Base-by-base conservation (phyloP, 1,284 basidiomycete species). In the Fistulinella cinereoalba region DNA sequence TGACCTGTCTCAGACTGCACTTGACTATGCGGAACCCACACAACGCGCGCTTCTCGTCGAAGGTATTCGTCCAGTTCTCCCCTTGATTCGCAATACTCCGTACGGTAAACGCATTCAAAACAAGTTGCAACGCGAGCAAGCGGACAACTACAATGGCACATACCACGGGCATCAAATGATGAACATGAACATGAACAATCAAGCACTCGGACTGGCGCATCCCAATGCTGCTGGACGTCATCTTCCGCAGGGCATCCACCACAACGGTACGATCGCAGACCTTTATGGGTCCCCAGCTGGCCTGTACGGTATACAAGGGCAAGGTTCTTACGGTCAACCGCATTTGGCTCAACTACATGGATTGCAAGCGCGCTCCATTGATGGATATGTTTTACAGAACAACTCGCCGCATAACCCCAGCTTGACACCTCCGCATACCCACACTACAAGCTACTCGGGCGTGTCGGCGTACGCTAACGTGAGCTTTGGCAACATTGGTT, bases 71-170 rank as follows among this genome's bases (percentile, higher is more conserved):
- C 95, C 95, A n/a, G 93, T 97, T 51, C 78, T 97, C 24, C 94
- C 92, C 3, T 79, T 97, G 54, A 97, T 97, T 64, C 88, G 94
- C 60, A 97, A 97, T 71, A 97, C 94, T 5, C 94, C 94, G 4
- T 97, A 97, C 61, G 94, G 94, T 60, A 97, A 97, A 75, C 87
- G 95, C 44, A 97, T 97, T 60, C 94, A 97, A 71, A 94, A 92
- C 74, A 97, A 97, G 73, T 76, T 97, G 46, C 92, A 96, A 69
- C 88, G 92, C 46, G 91, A 95, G 71, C 89, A 92, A 64, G 76
- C 84, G 70, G 88, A 90, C 56, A 80, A 77, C 54, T 85, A 75
- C 53, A 77, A 71, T 44, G 68, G 69, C 28, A 75, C 75, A 36
- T 79, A 77, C 59, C 75, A 79, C 52, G 77, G 75, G 56, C 84